Evolutionary conservation across 2,329 filamentous ascomycete species (phyloP).

Genomic region (Talaromyces sp.): DNA sequence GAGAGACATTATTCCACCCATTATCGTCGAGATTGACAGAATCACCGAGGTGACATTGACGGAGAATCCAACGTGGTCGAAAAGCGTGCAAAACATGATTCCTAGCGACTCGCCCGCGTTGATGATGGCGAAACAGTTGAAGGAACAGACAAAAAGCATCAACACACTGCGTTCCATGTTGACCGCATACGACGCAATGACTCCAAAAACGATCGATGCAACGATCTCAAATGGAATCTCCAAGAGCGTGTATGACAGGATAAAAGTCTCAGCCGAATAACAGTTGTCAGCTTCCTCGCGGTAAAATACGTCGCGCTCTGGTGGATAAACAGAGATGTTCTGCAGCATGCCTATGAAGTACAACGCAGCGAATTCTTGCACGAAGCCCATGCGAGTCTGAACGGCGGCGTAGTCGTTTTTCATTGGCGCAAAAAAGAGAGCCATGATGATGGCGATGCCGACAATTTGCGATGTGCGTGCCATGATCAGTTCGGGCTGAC

Average conservation of each 20-base stretch:
- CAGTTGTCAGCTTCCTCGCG: conserved; percentile 69
- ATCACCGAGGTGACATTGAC: conserved; percentile 68
- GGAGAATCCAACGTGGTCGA: conserved; percentile 69
- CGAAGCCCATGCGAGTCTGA: conserved; percentile 68
- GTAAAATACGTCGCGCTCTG: conserved; percentile 70
- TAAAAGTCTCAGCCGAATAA: conserved; percentile 67
- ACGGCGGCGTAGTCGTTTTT: conserved; percentile 64
- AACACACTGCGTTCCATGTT: conserved; percentile 58
- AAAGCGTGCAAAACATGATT: conserved; percentile 75
- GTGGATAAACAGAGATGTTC: conserved; percentile 69
- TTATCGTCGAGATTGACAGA: conserved; percentile 64
- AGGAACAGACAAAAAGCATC: conserved; percentile 64
- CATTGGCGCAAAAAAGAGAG: conserved; percentile 67
- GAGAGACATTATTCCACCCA: conserved; percentile 67
- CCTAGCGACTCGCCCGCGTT: conserved; percentile 70
- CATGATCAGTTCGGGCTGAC: conserved; percentile 60
- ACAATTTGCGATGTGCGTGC: conserved; percentile 64
- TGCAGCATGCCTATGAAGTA: conserved; percentile 60
- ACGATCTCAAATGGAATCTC: conserved; percentile 68
- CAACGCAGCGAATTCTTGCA: conserved; percentile 63
- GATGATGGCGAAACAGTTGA: conserved; percentile 68
- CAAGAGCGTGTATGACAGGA: conserved; percentile 63
- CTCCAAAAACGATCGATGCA: conserved; percentile 60
- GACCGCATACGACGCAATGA: conserved; percentile 59
- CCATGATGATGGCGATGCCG: conserved; percentile 58